phyloP scores from a whole-genome alignment of 495 filamentous ascomycete species.

The Hyphodiscus hymeniophilus region DNA sequence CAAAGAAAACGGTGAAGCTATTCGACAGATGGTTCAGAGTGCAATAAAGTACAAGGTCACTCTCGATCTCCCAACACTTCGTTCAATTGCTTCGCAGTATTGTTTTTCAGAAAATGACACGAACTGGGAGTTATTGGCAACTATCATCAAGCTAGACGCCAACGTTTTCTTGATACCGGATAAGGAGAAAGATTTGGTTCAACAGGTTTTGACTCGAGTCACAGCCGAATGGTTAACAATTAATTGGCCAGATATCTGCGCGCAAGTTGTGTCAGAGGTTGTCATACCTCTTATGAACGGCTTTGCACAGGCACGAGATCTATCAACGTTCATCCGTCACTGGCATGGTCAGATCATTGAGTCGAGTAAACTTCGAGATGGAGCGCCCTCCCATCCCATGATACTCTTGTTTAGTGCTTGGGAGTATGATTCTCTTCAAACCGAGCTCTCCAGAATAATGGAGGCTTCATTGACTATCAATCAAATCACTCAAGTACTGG shows the following conservation, averaged over 20 bases:
- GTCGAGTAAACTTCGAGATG: conserved; percentile 31
- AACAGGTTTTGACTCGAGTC: conserved; percentile 28
- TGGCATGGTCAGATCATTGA: conserved; percentile 56
- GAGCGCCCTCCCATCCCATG: not conserved
- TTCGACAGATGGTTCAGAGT: conserved; percentile 32
- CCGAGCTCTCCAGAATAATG: conserved; percentile 31
- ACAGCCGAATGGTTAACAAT: conserved; percentile 13
- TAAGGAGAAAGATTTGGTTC: conserved; percentile 26
- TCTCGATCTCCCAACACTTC: conserved; percentile 28
- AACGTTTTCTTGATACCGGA: conserved; percentile 53
- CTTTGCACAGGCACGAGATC: conserved; percentile 55
- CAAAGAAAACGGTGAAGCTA: conserved; percentile 15
- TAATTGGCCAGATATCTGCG: conserved; percentile 13
- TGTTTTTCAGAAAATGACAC: conserved; percentile 30
- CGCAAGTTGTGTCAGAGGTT: conserved; percentile 28
- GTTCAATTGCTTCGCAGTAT: conserved; percentile 31
- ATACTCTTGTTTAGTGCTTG: conserved; percentile 39
- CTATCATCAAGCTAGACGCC: conserved; percentile 55
- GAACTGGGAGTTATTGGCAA: conserved; percentile 54
- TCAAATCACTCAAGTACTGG: conserved; percentile 39
- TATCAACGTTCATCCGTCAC: conserved; percentile 54
- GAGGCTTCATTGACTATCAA: conserved; percentile 35
- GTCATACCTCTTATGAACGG: conserved; percentile 52
- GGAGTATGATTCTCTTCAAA: conserved; percentile 53
- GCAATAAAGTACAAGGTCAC: conserved; percentile 28